Percentiles rank a stretch among this genome's conserved stretches.
phyloP scores from a whole-genome alignment of 2,329 filamentous ascomycete genomes.

The Pseudogymnoascus sp. region DNA sequence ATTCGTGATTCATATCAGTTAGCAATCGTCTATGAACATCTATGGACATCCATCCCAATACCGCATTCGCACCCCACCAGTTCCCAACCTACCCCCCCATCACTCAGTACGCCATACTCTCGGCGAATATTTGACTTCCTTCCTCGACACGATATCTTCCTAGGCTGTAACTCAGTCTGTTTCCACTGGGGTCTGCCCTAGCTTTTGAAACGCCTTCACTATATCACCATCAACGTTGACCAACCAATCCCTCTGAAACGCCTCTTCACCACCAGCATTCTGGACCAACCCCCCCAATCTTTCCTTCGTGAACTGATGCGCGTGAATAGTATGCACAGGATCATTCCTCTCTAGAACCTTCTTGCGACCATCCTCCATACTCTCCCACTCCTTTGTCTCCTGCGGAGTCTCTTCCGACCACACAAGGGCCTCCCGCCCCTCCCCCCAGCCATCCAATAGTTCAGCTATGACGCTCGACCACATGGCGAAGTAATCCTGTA shows the following conservation, averaged over 20 bases:
- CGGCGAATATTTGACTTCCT: background rate
- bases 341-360: constrained; percentile 51
- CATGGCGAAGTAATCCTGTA: constrained; percentile 68
- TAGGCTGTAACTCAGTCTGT: background rate
- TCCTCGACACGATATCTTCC: background rate
- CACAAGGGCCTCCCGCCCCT: constrained; percentile 46
- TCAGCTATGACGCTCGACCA: constrained; percentile 67
- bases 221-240: constrained; percentile 71
- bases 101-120: background rate
- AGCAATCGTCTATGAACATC: constrained; percentile 2
- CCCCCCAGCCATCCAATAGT: constrained; percentile 52
- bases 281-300: constrained; percentile 53
- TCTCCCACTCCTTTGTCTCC: constrained; percentile 27
- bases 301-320: constrained; percentile 56
- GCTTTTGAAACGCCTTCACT: constrained; percentile 51
- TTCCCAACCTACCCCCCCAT: background rate
- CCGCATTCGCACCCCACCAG: background rate
- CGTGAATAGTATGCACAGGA: constrained; percentile 58
- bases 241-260: constrained; percentile 61
- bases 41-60: background rate
- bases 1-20: background rate
- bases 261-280: constrained; percentile 54
- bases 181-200: constrained; percentile 21
- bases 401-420: constrained; percentile 43
- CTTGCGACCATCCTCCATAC: constrained; percentile 43